Evolutionary conservation across 495 filamentous ascomycete genomes (phyloP).

Genomic region (Aspergillus campestris): DNA sequence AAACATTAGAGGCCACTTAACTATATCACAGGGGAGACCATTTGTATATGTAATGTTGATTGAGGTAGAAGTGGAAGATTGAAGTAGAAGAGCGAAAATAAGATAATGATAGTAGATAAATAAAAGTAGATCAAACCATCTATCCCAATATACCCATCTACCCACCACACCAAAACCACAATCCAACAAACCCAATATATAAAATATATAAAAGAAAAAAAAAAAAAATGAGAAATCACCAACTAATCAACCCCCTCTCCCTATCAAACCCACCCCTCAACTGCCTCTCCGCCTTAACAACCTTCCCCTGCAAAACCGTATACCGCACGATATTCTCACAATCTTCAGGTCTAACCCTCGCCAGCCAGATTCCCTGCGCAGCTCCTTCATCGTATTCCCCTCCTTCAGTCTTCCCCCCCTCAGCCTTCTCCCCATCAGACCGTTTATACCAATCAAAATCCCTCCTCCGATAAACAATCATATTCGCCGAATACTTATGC

Average conservation of each 20-base stretch:
- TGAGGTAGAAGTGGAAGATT: too few relatives aligned
- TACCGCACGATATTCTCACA: slow-evolving; percentile 88
- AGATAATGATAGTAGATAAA: too few relatives aligned
- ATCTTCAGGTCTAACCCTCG: slow-evolving; percentile 79
- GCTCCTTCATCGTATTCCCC: slow-evolving; percentile 48
- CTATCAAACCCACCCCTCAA: slow-evolving; percentile 88
- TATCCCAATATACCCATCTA: too few relatives aligned
- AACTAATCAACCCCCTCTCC: slow-evolving; percentile 69
- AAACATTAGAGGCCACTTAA: too few relatives aligned
- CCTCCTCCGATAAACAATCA: slow-evolving; percentile 35
- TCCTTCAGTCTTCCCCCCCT: slow-evolving; percentile 16
- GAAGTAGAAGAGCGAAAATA: too few relatives aligned
- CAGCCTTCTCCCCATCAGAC: slow-evolving; percentile 4
- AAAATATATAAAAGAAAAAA: slow-evolving; percentile 1
- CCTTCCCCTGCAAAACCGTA: slow-evolving; percentile 87
- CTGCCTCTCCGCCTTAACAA: slow-evolving; percentile 78
- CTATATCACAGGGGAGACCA: too few relatives aligned
- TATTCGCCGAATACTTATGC: slow-evolving; percentile 78
- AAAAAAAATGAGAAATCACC: slow-evolving; percentile 44
- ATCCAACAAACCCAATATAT: too few relatives aligned
- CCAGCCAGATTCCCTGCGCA: slow-evolving; percentile 89
- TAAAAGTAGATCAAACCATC: too few relatives aligned
- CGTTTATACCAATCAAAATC: slow-evolving; percentile 44
- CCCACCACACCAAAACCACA: too few relatives aligned
- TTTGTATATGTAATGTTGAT: too few relatives aligned